Percentiles rank a stretch among this genome's conserved stretches.
These are phyloP conservation scores for Lenzites betulinus DNA, from an alignment of 768 basidiomycete genomes.

Conservation along the genomic window DNA sequence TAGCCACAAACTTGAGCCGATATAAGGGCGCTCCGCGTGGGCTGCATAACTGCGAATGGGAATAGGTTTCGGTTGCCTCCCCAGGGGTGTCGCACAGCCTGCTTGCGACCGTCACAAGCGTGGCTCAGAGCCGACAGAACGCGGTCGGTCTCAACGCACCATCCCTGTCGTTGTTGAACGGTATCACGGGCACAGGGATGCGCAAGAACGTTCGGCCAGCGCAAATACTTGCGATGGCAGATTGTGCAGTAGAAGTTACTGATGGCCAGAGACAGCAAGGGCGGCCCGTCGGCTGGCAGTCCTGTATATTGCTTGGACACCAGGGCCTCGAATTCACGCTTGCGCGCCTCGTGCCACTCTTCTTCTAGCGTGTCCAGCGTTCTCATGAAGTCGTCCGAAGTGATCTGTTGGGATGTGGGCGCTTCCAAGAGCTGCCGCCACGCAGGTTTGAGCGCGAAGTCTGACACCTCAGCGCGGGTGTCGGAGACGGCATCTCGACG, in stretches of 20 bases:
- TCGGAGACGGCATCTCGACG: background rate
- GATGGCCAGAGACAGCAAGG: background rate
- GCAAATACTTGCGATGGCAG: background rate
- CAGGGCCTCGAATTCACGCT: background rate
- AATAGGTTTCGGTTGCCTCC: no score
- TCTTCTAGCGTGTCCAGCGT: background rate
- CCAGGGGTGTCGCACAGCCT: background rate
- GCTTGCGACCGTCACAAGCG: background rate
- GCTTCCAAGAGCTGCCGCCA: background rate
- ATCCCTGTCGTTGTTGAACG: no score
- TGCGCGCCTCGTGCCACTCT: background rate
- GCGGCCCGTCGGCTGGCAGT: no score
- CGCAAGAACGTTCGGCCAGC: conserved; percentile 1
- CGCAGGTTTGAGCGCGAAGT: background rate
- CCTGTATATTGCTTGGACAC: no score
- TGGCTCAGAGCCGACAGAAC: background rate
- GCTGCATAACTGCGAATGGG: background rate
- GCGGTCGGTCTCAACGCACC: background rate
- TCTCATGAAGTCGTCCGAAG: background rate
- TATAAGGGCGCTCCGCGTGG: background rate
- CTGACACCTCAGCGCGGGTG: background rate
- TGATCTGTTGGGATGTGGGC: background rate
- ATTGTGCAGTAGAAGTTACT: background rate
- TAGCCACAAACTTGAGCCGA: background rate
- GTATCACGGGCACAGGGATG: background rate